Evolutionary conservation across 139 green algal genomes (phyloP), one percentile per base, ranked within the genome.

Genomic region (Tetradesmus obliquus): DNA sequence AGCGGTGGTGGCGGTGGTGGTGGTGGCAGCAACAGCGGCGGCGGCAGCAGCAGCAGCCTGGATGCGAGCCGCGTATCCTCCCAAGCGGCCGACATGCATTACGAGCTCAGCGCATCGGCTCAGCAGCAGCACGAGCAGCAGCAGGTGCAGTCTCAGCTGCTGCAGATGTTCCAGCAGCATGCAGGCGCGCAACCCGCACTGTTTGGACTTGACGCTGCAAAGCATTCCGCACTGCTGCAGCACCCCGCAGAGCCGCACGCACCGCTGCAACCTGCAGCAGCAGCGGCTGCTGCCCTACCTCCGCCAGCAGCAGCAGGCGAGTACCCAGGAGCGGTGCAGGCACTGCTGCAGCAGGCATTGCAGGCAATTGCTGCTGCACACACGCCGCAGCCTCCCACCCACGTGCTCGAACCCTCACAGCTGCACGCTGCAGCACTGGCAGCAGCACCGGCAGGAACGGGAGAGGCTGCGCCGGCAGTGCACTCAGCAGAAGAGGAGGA

Each of bases 11-110:
- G 66, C 17, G 15, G 17, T 19, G 66, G 66, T 9, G 66, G 15
- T 76, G 66, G 66, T 24, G 66, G 74, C 74, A 82, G 22, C n/a
- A 22, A n/a, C 74, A 54, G 7, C 74, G 53, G 74, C 74, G n/a
- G n/a, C n/a, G 24, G 74, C 74, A 82, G 74, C 74, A 82, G 74
- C 74, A 82, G 74, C n/a, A 82, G n/a, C n/a, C 74, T 53, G 13
- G 24, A 51, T 15, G 74, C 22, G 13, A 82, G 74, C n/a, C 15
- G 74, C 17, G n/a, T 82, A n/a, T 82, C 24, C 4, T 51, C 74
- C 74, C 53, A 54, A 17, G n/a, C 74, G 5, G 74, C n/a, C 6
- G n/a, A 53, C 74, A 82, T 82, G 74, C 74, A 82, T 17, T 54
- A 3, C 74, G 24, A 53, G 6, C 22, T 17, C 7, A 15, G 22